These are phyloP conservation scores for Myriosclerotinia scirpicola DNA, from an alignment of 2,329 filamentous ascomycete genomes.

Conservation along the genomic window DNA sequence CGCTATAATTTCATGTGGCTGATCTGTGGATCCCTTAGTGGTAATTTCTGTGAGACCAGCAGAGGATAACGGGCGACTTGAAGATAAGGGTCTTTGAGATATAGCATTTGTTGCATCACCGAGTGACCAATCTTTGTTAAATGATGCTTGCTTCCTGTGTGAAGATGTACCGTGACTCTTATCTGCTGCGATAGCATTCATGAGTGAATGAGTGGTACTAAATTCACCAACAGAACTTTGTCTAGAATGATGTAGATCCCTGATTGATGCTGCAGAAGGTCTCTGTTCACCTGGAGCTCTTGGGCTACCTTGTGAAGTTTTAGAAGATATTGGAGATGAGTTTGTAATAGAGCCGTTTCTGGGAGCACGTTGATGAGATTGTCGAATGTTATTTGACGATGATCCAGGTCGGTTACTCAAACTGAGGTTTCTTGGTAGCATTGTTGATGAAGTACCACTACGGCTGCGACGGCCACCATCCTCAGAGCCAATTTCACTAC, in stretches of 20 bases:
- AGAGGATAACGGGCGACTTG: slow-evolving; percentile 11
- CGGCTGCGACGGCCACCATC: slow-evolving; percentile 50
- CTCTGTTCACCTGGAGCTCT: slow-evolving; percentile 48
- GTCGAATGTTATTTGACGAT: slow-evolving; percentile 32
- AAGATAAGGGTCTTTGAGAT: slow-evolving; percentile 34
- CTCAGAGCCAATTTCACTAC: slow-evolving; percentile 59
- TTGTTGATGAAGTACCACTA: slow-evolving; percentile 35
- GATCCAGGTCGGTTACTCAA: slow-evolving; percentile 36
- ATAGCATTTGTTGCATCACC: slow-evolving; percentile 43
- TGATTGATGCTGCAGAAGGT: slow-evolving; percentile 78
- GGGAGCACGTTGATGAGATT: slow-evolving; percentile 37
- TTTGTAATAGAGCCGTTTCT: slow-evolving; percentile 45
- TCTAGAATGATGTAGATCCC: slow-evolving; percentile 79
- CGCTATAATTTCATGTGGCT: slow-evolving; percentile 34
- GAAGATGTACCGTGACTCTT: slow-evolving; percentile 30
- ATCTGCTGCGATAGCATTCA: slow-evolving; percentile 44
- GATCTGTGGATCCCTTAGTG: slow-evolving; percentile 40
- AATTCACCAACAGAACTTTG: slow-evolving; percentile 63
- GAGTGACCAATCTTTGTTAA: slow-evolving; percentile 69
- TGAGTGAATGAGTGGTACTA: slow-evolving; percentile 46
- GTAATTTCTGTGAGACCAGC: slow-evolving; percentile 30
- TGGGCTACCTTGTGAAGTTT: slow-evolving; percentile 42
- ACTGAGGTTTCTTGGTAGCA: slow-evolving; percentile 38
- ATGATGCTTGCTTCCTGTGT: slow-evolving; percentile 67
- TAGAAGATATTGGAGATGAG: slow-evolving; percentile 46